These are phyloP conservation scores for Zhuliangozyma parablackwelliae DNA, from an alignment of 1,139 yeast species.

Conservation along the genomic window DNA sequence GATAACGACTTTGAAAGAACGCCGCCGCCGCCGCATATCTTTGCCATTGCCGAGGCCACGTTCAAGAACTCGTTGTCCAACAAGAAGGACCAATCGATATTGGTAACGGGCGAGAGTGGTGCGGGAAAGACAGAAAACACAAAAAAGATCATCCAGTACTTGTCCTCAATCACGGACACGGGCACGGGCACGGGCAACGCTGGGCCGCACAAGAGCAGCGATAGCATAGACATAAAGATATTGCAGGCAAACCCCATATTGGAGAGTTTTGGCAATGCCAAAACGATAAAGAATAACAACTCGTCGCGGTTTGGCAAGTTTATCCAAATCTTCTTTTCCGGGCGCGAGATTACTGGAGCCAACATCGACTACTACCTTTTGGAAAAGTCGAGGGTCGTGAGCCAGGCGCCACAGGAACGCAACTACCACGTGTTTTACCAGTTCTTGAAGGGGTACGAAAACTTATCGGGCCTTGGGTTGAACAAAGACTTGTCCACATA, in stretches of 20 bases:
- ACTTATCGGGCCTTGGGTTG: slow-evolving; percentile 47
- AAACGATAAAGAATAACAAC: slow-evolving; percentile 88
- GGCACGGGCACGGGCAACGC: not conserved
- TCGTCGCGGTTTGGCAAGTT: slow-evolving; percentile 97
- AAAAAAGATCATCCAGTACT: slow-evolving; percentile 89
- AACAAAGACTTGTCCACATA: slow-evolving; percentile 43
- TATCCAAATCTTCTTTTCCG: slow-evolving; percentile 76
- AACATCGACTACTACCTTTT: slow-evolving; percentile 90
- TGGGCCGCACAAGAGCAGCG: slow-evolving; percentile 1
- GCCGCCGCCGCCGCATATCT: slow-evolving; percentile 74
- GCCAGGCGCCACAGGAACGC: slow-evolving; percentile 71
- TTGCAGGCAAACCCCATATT: slow-evolving; percentile 91
- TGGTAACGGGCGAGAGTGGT: slow-evolving; percentile 98
- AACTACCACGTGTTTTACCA: slow-evolving; percentile 94
- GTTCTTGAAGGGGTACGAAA: slow-evolving; percentile 63
- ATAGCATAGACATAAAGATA: slow-evolving; percentile 71
- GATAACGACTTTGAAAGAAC: slow-evolving; percentile 37
- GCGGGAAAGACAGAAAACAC: slow-evolving; percentile 98
- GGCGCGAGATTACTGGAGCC: slow-evolving; percentile 78
- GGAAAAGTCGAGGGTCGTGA: slow-evolving; percentile 91
- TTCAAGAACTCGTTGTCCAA: slow-evolving; percentile 69
- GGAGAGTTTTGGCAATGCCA: slow-evolving; percentile 97
- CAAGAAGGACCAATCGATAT: slow-evolving; percentile 76
- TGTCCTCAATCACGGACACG: slow-evolving; percentile 63
- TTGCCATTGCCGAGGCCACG: slow-evolving; percentile 86